These are phyloP conservation scores for Pseudogymnoascus sp. DNA, from an alignment of 2,329 filamentous ascomycete genomes.

Conservation along the genomic window DNA sequence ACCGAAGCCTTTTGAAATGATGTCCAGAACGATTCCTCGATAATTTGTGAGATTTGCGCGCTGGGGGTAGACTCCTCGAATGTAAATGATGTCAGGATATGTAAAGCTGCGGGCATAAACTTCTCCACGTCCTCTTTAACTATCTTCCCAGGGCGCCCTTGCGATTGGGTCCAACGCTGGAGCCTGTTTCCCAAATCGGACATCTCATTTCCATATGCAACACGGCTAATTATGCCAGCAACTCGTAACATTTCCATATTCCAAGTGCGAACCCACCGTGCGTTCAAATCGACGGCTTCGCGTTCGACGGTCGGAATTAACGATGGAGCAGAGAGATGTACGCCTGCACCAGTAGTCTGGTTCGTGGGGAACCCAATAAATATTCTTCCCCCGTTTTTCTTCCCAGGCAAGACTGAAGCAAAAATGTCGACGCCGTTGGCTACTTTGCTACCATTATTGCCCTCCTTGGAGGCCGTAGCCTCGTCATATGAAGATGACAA, in stretches of 20 bases:
- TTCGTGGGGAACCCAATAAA: slow-evolving; percentile 98
- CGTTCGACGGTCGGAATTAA: slow-evolving; percentile 96
- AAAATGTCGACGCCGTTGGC: slow-evolving; percentile 71
- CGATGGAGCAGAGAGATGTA: slow-evolving; percentile 91
- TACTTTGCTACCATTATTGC: slow-evolving; percentile 37
- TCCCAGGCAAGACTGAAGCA: slow-evolving; percentile 79
- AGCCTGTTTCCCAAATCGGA: slow-evolving; percentile 60
- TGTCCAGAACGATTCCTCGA: slow-evolving; percentile 95
- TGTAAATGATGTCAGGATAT: slow-evolving; percentile 80
- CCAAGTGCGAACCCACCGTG: slow-evolving; percentile 90
- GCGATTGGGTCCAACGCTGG: slow-evolving; percentile 37
- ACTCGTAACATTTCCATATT: slow-evolving; percentile 89
- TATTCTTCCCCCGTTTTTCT: slow-evolving; percentile 73
- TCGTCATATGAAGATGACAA: slow-evolving; percentile 89
- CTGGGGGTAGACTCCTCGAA: slow-evolving; percentile 89
- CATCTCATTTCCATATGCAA: slow-evolving; percentile 89
- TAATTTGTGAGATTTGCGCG: slow-evolving; percentile 71
- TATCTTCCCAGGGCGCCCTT: slow-evolving; percentile 42
- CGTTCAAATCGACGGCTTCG: slow-evolving; percentile 94
- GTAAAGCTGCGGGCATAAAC: slow-evolving; percentile 71
- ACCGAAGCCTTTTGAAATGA: slow-evolving; percentile 76
- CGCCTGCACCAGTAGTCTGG: slow-evolving; percentile 88
- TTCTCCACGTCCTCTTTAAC: slow-evolving; percentile 57
- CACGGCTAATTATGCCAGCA: slow-evolving; percentile 80
- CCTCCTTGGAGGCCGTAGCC: slow-evolving; percentile 50